Evolutionary conservation across 768 basidiomycete genomes (phyloP).

Genomic region (Podaxis carcinomalis): DNA sequence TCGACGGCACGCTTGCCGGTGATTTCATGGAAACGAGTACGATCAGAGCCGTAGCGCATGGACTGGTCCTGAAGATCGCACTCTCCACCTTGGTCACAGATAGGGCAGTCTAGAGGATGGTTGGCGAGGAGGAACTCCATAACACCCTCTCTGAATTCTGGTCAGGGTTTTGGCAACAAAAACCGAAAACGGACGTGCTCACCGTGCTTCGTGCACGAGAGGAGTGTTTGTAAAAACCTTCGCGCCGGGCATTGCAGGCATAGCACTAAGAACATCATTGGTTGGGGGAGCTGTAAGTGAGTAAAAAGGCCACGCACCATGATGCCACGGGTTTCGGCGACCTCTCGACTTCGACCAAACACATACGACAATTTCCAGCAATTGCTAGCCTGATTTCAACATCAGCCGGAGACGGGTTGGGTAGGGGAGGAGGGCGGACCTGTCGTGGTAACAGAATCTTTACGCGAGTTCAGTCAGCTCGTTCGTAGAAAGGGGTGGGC

Average conservation of each 20-base stretch:
- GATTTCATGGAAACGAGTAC: constrained; percentile 97
- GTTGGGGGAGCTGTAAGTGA: not conserved
- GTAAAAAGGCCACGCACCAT: constrained; percentile 45
- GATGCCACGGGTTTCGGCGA: constrained; percentile 95
- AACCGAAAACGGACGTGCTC: constrained; percentile 5
- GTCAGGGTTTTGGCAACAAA: constrained; percentile 16
- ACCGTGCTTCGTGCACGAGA: constrained; percentile 85
- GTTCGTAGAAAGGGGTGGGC: constrained; percentile 8
- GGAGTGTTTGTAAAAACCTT: constrained; percentile 95
- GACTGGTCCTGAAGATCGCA: constrained; percentile 99
- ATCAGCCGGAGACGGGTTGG: constrained; percentile 1
- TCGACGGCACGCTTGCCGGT: constrained; percentile 97
- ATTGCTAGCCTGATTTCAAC: constrained; percentile 71
- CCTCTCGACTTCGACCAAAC: constrained; percentile 94
- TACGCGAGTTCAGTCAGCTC: constrained; percentile 16
- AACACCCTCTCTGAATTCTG: constrained; percentile 74
- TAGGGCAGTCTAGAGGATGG: constrained; percentile 97
- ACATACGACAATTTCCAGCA: constrained; percentile 99
- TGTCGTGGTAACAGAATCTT: constrained; percentile 86
- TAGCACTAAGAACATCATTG: constrained; percentile 53
- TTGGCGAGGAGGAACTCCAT: constrained; percentile 99
- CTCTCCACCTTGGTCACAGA: constrained; percentile 98
- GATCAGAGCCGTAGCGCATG: constrained; percentile 98
- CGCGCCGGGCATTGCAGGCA: constrained; percentile 94
- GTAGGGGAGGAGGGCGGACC: constrained; percentile 33